Evolutionary conservation across 2,329 filamentous ascomycete genomes (phyloP).

Genomic region (Colletotrichum incanum): DNA sequence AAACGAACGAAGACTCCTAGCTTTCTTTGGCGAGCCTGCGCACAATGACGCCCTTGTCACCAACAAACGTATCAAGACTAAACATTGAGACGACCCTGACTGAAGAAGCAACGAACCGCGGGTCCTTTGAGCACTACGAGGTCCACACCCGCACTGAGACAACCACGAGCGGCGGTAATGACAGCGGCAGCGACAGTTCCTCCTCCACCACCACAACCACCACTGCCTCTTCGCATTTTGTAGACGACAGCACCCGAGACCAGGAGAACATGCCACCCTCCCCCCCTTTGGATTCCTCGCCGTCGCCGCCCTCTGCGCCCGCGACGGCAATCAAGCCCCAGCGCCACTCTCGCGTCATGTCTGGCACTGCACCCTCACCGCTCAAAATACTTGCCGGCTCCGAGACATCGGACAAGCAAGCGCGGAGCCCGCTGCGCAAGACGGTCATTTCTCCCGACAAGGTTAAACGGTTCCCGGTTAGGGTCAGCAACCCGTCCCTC

Average conservation of each 20-base stretch:
- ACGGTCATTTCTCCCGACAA: constrained; percentile 49
- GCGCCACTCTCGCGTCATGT: constrained; percentile 70
- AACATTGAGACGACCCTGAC: constrained; percentile 48
- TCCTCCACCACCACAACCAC: constrained; percentile 42
- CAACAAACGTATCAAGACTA: constrained; percentile 55
- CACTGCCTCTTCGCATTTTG: constrained; percentile 42
- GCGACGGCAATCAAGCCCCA: constrained; percentile 44
- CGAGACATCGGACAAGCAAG: constrained; percentile 49
- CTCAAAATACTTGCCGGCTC: constrained; percentile 67
- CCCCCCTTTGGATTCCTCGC: constrained; percentile 51
- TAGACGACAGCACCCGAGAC: constrained; percentile 54
- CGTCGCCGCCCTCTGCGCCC: constrained; percentile 36
- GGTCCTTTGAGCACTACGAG: constrained; percentile 54
- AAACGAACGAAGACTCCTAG: constrained; percentile 2
- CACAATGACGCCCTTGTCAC: constrained; percentile 59
- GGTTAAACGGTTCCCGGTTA: constrained; percentile 74
- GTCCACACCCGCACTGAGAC: constrained; percentile 49
- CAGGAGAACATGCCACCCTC: constrained; percentile 65
- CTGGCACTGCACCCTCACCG: constrained; percentile 71
- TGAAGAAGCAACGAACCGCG: constrained; percentile 48
- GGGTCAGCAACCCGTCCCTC: constrained; percentile 59
- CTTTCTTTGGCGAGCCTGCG: constrained; percentile 23
- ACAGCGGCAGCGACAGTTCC: constrained; percentile 41
- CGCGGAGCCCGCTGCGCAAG: constrained; percentile 59
- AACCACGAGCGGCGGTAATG: constrained; percentile 41